Evolutionary conservation across 768 basidiomycete genomes (phyloP), one percentile per base, ranked within the genome.

Genomic region (Suillus ampliporus): DNA sequence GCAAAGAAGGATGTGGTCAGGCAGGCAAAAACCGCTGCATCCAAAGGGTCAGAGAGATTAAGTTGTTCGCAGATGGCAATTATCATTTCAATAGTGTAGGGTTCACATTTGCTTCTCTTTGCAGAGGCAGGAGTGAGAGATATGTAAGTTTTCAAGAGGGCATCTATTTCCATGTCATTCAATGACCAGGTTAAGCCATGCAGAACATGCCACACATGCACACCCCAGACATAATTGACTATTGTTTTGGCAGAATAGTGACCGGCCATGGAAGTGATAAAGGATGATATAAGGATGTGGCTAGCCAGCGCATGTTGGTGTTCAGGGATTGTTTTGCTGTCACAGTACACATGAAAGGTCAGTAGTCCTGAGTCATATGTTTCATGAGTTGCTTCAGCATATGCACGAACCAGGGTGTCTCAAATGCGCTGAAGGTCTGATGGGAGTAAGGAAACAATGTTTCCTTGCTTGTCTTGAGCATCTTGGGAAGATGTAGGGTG

Each of bases 321-420:
- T 38, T 74, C 72, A 0, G 64, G 53, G 2, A 72, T 61, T 2
- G 26, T 15, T 13, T 52, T 56, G 13, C 28, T 60, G 60, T 85
- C 79, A 58, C 82, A 83, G 57, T 77, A 82, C 0, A 76, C 66
- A 38, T 83, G 82, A 44, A 46, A 84, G 0, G 69, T 63, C 0
- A 81, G 66, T 0, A 84, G 69, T 1, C 83, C 80, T 0, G 77
- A 63, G 0, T 77, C 77, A 61, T 84, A 83, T 0, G 74, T 66
- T n/a, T 71, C 70, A 1, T 58, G 47, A 0, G 81, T 83, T 7
- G 64, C 60, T 5, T 71, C 65, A 0, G 68, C 72, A 73, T 74
- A 82, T 0, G 72, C 71, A 0, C 53, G 40, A 0, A 41, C 35
- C 13, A 78, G 64, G 0, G 77, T 72, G 0, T 60, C 59, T 0